Evolutionary conservation across 2,329 filamentous ascomycete genomes (phyloP).

Genomic region (Whalleya microplaca): DNA sequence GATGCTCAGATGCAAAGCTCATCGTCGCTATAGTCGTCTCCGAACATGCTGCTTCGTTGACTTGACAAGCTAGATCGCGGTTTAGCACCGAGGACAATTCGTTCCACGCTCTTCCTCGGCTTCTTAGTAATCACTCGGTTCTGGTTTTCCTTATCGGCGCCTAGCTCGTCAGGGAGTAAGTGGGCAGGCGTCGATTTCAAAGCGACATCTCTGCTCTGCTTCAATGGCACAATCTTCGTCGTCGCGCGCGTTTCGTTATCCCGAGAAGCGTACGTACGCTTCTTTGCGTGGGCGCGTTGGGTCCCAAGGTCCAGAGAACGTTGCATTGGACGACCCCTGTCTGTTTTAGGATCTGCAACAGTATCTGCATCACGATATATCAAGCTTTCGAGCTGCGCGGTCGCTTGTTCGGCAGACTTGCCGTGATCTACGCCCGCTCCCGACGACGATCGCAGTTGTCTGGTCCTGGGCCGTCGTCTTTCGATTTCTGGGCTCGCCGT

Average conservation of each 20-base stretch:
- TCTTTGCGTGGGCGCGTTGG: conserved; percentile 17
- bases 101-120: conserved; percentile 17
- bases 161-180: conserved; percentile 17
- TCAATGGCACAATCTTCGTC: not conserved
- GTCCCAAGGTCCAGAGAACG: conserved; percentile 1
- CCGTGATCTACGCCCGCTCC: conserved; percentile 7
- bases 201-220: not conserved
- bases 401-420: not conserved
- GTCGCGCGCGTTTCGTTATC: conserved; percentile 16
- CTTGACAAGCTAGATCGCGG: conserved; percentile 18
- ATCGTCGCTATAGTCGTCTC: conserved; percentile 27
- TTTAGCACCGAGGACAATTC: conserved; percentile 5
- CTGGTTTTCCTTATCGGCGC: conserved; percentile 27
- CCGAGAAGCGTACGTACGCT: conserved; percentile 20
- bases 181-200: not conserved
- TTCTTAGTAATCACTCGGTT: conserved; percentile 5
- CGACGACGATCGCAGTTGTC: conserved; percentile 23
- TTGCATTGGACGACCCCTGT: conserved; percentile 1
- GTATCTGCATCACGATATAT: conserved; percentile 17
- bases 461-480: conserved; percentile 26
- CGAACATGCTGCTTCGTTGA: conserved; percentile 7
- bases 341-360: conserved; percentile 21
- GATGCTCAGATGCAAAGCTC: conserved; percentile 30
- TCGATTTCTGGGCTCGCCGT: conserved; percentile 47
- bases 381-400: conserved; percentile 10